Base-by-base conservation (phyloP, 345 rosid genomes). In the Aquilaria malaccensis region DNA sequence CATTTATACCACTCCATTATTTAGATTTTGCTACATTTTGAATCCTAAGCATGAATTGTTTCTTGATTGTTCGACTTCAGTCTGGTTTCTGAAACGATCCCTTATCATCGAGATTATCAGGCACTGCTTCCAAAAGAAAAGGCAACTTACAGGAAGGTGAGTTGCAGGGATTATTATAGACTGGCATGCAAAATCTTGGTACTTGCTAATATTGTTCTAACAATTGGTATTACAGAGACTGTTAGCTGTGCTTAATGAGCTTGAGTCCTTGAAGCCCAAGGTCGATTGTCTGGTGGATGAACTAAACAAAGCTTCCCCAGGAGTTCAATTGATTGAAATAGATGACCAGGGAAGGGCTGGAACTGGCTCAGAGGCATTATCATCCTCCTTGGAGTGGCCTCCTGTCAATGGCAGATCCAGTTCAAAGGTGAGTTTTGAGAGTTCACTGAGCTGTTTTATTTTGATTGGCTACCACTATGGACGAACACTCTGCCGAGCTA, bases 41-140 rank as follows among this genome's bases (percentile, higher is more conserved):
- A 52, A 52, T 52, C 41, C 0, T 22, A 14, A 67, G 31, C 3
- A 30, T 59, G 52, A 69, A 45, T 52, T 70, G 56, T 56, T 63
- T 56, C 51, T 46, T 65, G 58, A 65, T 43, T 56, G 48, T 50
- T 58, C 49, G 33, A 52, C 11, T 47, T 54, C 80, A 94, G 97
- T 83, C 84, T 94, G 86, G 89, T 91, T 31, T 85, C 96, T 45
- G 99, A 94, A 73, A 94, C 96, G 6, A 94, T 91, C 65, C 99
- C 96, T 0, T 83, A 69, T 60, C 99, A 94, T 78, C 88, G 83
- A 66, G 99, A 91, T 72, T 91, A 88, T 58, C 93, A 75, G 41
- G 74, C 62, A 41, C 70, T 74, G 60, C 79, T 66, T 71, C 63
- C 77, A 45, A 90, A 79, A 71, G 96, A 82, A 64, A 86, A 81